A percentile compares a stretch with the other conserved stretches of the same genome.
These are phyloP conservation scores for Agaricales sp. DNA, from an alignment of 1,284 basidiomycete species.

Conservation along the genomic window DNA sequence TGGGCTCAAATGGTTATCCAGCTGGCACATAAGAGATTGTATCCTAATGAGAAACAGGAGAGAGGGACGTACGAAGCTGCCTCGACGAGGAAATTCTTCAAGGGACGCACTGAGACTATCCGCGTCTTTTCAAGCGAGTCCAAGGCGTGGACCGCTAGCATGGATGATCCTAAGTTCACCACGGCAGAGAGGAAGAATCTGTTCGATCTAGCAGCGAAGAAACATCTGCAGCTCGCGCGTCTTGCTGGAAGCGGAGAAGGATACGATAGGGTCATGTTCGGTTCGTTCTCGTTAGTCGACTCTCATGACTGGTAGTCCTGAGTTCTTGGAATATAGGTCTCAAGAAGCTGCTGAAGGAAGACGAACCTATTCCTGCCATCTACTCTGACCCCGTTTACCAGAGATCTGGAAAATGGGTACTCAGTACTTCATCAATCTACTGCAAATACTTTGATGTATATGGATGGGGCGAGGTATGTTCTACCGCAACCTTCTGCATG, in stretches of 20 bases:
- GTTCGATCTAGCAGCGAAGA: slow-evolving; percentile 59
- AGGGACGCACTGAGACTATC: slow-evolving; percentile 85
- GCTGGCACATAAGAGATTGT: slow-evolving; percentile 70
- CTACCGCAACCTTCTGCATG: not conserved
- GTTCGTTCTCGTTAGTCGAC: slow-evolving; percentile 27
- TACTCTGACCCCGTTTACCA: slow-evolving; percentile 66
- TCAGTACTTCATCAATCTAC: slow-evolving; percentile 84
- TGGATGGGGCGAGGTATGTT: slow-evolving; percentile 72
- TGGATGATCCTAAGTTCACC: slow-evolving; percentile 41
- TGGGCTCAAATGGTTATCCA: slow-evolving; percentile 90
- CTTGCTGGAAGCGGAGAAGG: slow-evolving; percentile 67
- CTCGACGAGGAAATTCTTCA: slow-evolving; percentile 73
- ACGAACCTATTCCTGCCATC: slow-evolving; percentile 53
- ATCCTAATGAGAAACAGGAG: slow-evolving; percentile 30
- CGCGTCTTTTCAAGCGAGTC: slow-evolving; percentile 67
- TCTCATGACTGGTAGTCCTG: not conserved
- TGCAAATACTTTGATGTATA: slow-evolving; percentile 74
- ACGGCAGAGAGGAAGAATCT: slow-evolving; percentile 40
- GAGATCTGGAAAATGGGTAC: slow-evolving; percentile 58
- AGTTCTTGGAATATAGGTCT: slow-evolving; percentile 37
- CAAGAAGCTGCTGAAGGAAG: slow-evolving; percentile 50
- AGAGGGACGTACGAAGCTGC: slow-evolving; percentile 86
- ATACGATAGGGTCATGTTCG: slow-evolving; percentile 78
- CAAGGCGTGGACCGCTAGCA: slow-evolving; percentile 64
- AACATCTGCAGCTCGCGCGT: slow-evolving; percentile 63